Conservation (phyloP, 2,329 filamentous ascomycete species). For the Fusarium subtropicale region DNA sequence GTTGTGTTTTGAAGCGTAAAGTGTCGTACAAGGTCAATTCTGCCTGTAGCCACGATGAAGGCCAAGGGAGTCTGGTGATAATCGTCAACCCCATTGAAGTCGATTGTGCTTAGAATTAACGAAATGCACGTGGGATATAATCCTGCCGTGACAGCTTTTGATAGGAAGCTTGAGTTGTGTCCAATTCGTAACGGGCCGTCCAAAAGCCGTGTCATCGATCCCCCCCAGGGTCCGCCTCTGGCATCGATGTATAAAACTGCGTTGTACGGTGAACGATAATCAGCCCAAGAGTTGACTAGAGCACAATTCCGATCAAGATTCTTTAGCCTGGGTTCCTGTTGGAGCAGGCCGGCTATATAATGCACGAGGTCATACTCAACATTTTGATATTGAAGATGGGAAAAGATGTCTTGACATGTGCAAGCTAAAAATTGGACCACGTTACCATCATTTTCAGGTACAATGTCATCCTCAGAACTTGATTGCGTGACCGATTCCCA, state of each 20-base stretch:
- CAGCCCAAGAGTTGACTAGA: background rate
- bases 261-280: background rate
- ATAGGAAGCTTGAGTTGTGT: background rate
- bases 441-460: background rate
- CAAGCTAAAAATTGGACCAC: background rate
- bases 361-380: background rate
- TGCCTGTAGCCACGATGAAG: background rate
- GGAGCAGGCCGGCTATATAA: background rate
- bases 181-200: background rate
- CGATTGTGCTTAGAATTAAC: background rate
- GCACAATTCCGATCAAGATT: background rate
- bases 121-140: background rate
- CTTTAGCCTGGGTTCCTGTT: background rate
- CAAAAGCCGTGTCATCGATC: background rate
- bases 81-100: background rate
- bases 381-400: background rate
- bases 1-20: background rate
- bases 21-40: background rate
- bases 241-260: background rate
- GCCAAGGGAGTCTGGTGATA: background rate
- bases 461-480: background rate
- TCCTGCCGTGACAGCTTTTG: background rate
- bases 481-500: background rate
- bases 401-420: background rate
- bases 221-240: background rate